Evolutionary conservation across 257 asterid genomes (phyloP), one percentile per base, ranked within the genome.

Genomic region (Cruciata laevipes): DNA sequence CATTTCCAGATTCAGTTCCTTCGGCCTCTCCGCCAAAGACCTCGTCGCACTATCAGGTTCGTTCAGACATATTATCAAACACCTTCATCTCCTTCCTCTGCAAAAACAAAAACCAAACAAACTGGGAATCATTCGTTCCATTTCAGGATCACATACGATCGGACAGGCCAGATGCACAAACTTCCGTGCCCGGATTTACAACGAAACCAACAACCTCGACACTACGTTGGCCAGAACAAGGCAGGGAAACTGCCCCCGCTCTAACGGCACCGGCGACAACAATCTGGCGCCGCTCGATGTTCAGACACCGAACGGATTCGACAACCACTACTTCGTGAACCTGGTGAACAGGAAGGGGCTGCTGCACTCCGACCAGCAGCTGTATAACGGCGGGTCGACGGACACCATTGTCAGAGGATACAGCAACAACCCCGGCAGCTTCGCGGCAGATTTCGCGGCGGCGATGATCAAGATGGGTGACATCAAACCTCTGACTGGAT

Each of bases 381-480:
- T 93, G 25, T 90, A 71, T 81, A 90, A 74, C 6, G 95, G 95
- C 0, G 90, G 90, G 24, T 77, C 95, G 0, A 78, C 91, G 0
- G 88, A 86, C 56, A 79, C 95, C 3, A 60, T 74, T 0, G 97
- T 90, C 3, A 78, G 70, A 55, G 27, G 69, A 0, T 93, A 87
- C 73, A 77, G 71, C 75, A 69, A 30, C 9, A 70, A 76, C 42
- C 78, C 74, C 0, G 35, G 24, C 24, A 18, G 79, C 24, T 93
- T 93, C 74, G 35, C 23, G 42, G 72, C 88, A 0, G 95, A 86
- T 67, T 93, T 93, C 7, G 83, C 71, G 0, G 59, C 87, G 0
- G 92, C 92, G 2, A 88, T 93, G 95, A 79, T 93, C 69, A 85
- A 65, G 71, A 93, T 90, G 97, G 97, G 97, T 2, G 88, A 92